Evolutionary conservation across 345 rosid species (phyloP), one percentile per base, ranked within the genome.

Genomic region (Hypericum androsaemum): DNA sequence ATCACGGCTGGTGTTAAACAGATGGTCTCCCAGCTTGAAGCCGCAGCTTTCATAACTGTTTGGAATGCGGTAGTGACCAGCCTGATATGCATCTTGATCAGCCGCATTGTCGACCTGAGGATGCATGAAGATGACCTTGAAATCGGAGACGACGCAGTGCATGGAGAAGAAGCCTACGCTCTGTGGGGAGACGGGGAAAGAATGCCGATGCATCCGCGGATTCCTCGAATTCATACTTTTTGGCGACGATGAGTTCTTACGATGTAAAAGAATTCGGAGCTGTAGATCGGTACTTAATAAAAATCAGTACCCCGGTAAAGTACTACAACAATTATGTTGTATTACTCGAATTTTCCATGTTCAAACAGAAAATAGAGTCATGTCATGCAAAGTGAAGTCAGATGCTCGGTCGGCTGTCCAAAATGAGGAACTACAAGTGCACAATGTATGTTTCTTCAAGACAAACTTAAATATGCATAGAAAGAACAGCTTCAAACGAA

Each of bases 91-190:
- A 52, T 80, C 35, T 37, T 79, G 0, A 73, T 79, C 47, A 49
- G 78, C 57, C 62, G 72, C 15, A 13, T 75, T 36, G 71, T 80
- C 32, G 56, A 73, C 47, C 75, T 79, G 43, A 73, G 85, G 64
- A 75, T 77, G 81, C 43, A 58, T 7, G 82, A 77, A 6, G 81
- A 79, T n/a, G 80, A 65, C 46, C 80, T 77, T 5, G 81, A 77
- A 63, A 65, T 77, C 2, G 86, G 86, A 22, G 89, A 82, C n/a
- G 77, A 75, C 43, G 85, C 85, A 0, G 77, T 70, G 41, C 81
- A 82, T 5, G 80, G 86, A 5, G 81, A 82, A 68, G 83, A 82
- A 58, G 89, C 83, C 4, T 71, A 74, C 16, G 81, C 75, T 0
- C 54, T 76, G 10, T 73, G 79, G 81, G 85, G 81, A 12, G 78